These are phyloP conservation scores for Cercophora newfieldiana DNA, from an alignment of 495 filamentous ascomycete species.

Conservation along the genomic window DNA sequence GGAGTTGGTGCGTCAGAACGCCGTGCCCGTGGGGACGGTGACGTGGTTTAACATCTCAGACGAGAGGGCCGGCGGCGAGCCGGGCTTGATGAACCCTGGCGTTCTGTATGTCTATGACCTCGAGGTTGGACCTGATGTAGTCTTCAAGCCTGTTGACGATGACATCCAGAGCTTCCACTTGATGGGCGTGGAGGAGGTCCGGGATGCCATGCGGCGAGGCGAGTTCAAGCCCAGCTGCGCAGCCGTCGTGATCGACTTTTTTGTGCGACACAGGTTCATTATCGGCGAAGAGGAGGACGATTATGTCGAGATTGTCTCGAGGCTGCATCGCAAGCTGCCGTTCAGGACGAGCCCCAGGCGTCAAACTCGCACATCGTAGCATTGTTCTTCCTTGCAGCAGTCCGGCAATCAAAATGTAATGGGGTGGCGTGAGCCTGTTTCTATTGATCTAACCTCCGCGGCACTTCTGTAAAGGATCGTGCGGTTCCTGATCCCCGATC, in stretches of 20 bases:
- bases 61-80: slow-evolving; percentile 52
- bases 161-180: slow-evolving; percentile 55
- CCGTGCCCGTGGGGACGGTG: slow-evolving; percentile 39
- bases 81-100: slow-evolving; percentile 43
- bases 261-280: slow-evolving; percentile 56
- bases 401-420: too few relatives aligned
- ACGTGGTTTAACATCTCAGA: slow-evolving; percentile 43
- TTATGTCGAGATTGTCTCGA: slow-evolving; percentile 46
- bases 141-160: slow-evolving; percentile 48
- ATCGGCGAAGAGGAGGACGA: slow-evolving; percentile 50
- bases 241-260: slow-evolving; percentile 53
- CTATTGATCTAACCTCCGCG: too few relatives aligned
- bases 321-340: background rate
- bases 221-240: slow-evolving; percentile 59
- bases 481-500: too few relatives aligned
- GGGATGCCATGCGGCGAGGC: slow-evolving; percentile 37
- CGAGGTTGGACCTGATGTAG: slow-evolving; percentile 38
- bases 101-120: slow-evolving; percentile 55
- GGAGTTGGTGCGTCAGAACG: slow-evolving; percentile 31
- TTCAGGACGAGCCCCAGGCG: background rate
- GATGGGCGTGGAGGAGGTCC: slow-evolving; percentile 50
- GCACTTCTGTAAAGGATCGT: too few relatives aligned
- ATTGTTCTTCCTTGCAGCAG: too few relatives aligned
- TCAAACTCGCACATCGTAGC: too few relatives aligned
- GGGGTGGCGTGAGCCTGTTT: too few relatives aligned